Evolutionary conservation across 1,284 basidiomycete species (phyloP), one percentile per base, ranked within the genome.

Genomic region (Malassezia vespertilionis): DNA sequence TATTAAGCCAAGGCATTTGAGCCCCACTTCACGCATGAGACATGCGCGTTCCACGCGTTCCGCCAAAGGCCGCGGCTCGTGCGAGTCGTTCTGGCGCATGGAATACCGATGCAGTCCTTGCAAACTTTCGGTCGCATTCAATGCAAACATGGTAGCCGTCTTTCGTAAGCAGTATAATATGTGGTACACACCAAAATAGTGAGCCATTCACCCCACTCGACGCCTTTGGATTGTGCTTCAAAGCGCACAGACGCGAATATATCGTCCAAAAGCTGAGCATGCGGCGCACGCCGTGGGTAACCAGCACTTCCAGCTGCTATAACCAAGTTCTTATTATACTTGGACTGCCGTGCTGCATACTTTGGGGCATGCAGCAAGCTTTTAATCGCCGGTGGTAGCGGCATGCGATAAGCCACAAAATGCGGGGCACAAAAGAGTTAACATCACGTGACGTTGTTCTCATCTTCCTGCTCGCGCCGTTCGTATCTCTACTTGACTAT

Each of bases 1-100:
- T 55, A 86, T 80, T 71, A 93, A 89, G 57, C 89, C 85, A 65
- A 83, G 82, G 62, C 86, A 89, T 75, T 97, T 96, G 69, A 97
- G 71, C 4, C 87, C 87, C 8, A 84, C 80, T 75, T 97, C 91
- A 41, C 91, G 79, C 80, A 96, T 89, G 59, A 89, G 72, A 80
- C 83, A 56, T 2, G 84, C 86, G 60, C 78, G 60, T 15, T 67
- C 56, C 24, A 51, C 22, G 58, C 81, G 68, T 78, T 78, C 54
- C 82, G 75, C 43, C 78, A 77, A 41, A 77, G 76, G 52, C 75
- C 63, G 48, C 73, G 75, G 33, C 67, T 70, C 50, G 74, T 5
- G 72, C 23, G 30, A 35, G 22, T 46, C 36, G 2, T 34, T 27
- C 15, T 42, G 24, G 21, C 45, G 41, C 5, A 82, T 79, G 37